phyloP scores from a whole-genome alignment of 495 filamentous ascomycete species.

The Immersiella caudata region DNA sequence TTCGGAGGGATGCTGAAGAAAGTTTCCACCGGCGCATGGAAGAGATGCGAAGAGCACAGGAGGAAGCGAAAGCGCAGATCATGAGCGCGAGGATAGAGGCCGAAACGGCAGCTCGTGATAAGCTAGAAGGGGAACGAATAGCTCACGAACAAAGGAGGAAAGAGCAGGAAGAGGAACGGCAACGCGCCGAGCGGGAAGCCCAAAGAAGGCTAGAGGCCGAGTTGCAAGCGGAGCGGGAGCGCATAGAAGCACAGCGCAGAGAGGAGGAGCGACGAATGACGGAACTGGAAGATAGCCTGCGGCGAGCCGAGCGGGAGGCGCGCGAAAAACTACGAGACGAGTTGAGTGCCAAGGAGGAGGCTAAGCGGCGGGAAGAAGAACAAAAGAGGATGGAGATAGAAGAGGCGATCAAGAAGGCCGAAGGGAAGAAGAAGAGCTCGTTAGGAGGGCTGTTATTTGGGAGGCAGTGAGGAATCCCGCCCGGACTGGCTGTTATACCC shows the following conservation, averaged over 20 bases:
- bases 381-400: too few species aligned
- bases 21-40: conserved; percentile 44
- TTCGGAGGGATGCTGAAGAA: conserved; percentile 48
- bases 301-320: conserved; percentile 45
- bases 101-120: conserved; percentile 44
- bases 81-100: conserved; percentile 48
- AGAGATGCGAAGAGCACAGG: conserved; percentile 40
- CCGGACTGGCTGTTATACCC: too few species aligned
- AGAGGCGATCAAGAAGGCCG: too few species aligned
- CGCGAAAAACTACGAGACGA: conserved; percentile 46
- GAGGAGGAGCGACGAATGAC: conserved; percentile 38
- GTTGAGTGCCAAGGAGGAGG: conserved; percentile 28
- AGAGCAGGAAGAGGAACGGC: conserved; percentile 40
- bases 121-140: conserved; percentile 42
- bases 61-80: conserved; percentile 42
- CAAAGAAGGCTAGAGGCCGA: conserved; percentile 43
- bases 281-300: conserved; percentile 40
- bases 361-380: conserved; percentile 6
- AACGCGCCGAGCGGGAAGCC: conserved; percentile 45
- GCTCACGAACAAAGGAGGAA: conserved; percentile 39
- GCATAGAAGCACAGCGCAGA: conserved; percentile 39
- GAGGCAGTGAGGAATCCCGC: not conserved
- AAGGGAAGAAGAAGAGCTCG: too few species aligned
- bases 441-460: too few species aligned
- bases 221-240: conserved; percentile 36